Evolutionary conservation across 805 yeast species (phyloP).

Genomic region (Wickerhamomyces pijperi): DNA sequence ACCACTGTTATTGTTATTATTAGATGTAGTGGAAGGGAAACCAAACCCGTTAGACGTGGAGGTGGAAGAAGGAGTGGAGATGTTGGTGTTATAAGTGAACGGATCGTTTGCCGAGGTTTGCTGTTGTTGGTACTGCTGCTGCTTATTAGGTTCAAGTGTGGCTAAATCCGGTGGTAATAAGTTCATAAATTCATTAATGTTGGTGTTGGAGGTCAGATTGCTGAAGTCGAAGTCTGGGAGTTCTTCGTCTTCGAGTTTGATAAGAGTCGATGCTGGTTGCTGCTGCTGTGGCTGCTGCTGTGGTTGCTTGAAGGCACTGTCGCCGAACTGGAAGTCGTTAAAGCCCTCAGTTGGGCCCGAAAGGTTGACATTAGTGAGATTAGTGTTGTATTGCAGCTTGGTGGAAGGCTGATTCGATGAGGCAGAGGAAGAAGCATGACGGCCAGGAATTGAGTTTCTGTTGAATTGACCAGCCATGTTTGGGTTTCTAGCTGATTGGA

Average conservation of each 20-base stretch:
- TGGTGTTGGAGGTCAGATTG: conserved; percentile 12
- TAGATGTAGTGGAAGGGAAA: not conserved
- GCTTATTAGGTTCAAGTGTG: conserved; percentile 8
- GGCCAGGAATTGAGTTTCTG: not conserved
- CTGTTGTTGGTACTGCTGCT: not conserved
- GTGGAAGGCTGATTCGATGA: not conserved
- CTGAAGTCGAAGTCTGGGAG: conserved; percentile 18
- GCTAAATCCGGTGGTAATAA: conserved; percentile 16
- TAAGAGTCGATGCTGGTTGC: no score
- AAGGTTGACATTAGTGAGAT: no score
- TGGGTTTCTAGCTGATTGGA: not conserved
- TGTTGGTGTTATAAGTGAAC: not conserved
- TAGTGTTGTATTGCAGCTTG: not conserved
- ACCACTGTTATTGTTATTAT: not conserved
- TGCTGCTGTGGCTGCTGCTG: not conserved
- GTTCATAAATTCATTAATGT: conserved; percentile 14
- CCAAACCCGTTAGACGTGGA: not conserved
- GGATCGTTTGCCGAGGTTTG: not conserved
- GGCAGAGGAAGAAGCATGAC: not conserved
- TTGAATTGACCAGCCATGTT: not conserved
- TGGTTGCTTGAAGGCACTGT: conserved; percentile 1
- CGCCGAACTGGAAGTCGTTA: conserved; percentile 2
- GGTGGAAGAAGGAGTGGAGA: conserved; percentile 1
- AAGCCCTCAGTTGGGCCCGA: not conserved
- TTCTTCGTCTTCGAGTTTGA: conserved; percentile 5